Base-by-base conservation (phyloP, 345 rosid species). In the Hirschfeldia incana region DNA sequence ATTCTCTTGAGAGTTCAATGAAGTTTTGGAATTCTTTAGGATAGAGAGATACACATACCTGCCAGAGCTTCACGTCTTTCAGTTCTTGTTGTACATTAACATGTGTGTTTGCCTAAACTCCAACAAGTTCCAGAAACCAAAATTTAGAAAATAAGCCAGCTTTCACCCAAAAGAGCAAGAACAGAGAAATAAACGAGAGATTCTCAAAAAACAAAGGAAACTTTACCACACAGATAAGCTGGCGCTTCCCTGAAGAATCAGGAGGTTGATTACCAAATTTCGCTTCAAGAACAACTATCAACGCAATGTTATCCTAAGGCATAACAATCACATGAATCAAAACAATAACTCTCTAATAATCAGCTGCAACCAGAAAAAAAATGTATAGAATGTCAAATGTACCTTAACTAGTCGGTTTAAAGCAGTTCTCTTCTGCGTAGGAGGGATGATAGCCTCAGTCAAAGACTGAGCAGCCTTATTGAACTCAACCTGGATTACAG, bases 401-500 rank as follows among this genome's bases (percentile, higher is more conserved):
- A 90, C 99, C 94, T 95, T 95, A 74, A 93, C 89, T 81, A 95
- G 79, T 74, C 98, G 87, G 82, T 79, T 88, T 77, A 95, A 85
- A 84, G 99, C 97, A 88, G 85, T 73, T 86, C 89, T 95, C 85
- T 88, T 91, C 85, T 95, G 97, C 15, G 91, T 81, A 78, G 81
- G 84, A 81, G 94, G 94, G 72, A 93, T 86, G 39, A 90, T 64
- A 69, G 94, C 98, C 59, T 95, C 99, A 21, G 98, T 93, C 87
- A 95, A 87, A 61, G 99, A 93, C 83, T 95, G 99, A 36, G 99
- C 98, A 82, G 99, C 99, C 81, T 93, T 95, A 75, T 95, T 95
- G 83, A 95, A 95, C 70, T 95, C 99, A 85, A 95, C 99, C 99
- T 95, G 87, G 74, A 83, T 7, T 73, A 46, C 70, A 33, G 60